Evolutionary conservation across 2,329 filamentous ascomycete genomes (phyloP).

Genomic region (Penicillium palitans): DNA sequence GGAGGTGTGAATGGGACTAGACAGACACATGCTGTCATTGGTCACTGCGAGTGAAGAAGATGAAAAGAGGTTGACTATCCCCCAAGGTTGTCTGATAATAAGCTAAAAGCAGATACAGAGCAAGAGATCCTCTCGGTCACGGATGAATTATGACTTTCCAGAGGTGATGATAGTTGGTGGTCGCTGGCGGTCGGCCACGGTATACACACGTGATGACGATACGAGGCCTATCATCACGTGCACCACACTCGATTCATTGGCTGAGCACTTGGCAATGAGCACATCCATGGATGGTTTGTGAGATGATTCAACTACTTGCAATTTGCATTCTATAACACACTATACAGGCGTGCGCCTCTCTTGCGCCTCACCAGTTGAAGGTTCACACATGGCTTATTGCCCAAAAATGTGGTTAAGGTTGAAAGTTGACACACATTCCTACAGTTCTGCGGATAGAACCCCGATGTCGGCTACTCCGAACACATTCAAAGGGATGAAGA

Average conservation of each 20-base stretch:
- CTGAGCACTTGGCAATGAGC: background rate
- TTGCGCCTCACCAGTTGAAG: background rate
- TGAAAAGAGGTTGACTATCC: background rate
- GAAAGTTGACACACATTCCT: background rate
- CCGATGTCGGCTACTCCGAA: conserved; percentile 2
- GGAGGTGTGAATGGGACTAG: conserved; percentile 4
- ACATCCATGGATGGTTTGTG: background rate
- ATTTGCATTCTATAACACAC: background rate
- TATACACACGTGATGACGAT: conserved; percentile 11
- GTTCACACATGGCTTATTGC: background rate
- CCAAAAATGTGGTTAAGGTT: background rate
- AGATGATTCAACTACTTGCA: background rate
- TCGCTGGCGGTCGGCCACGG: conserved; percentile 3
- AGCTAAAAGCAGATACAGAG: conserved; percentile 1
- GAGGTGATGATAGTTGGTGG: conserved; percentile 1
- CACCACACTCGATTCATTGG: background rate
- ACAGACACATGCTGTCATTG: conserved; percentile 21
- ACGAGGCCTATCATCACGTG: conserved; percentile 3
- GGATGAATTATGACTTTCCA: background rate
- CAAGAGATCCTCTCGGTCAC: conserved; percentile 1
- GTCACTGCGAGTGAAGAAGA: background rate
- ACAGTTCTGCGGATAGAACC: conserved; percentile 5
- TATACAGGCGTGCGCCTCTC: background rate
- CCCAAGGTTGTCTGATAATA: background rate
- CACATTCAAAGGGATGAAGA: background rate